These are phyloP conservation scores for Ustilago tritici DNA, from an alignment of 1,284 basidiomycete genomes.

Conservation along the genomic window DNA sequence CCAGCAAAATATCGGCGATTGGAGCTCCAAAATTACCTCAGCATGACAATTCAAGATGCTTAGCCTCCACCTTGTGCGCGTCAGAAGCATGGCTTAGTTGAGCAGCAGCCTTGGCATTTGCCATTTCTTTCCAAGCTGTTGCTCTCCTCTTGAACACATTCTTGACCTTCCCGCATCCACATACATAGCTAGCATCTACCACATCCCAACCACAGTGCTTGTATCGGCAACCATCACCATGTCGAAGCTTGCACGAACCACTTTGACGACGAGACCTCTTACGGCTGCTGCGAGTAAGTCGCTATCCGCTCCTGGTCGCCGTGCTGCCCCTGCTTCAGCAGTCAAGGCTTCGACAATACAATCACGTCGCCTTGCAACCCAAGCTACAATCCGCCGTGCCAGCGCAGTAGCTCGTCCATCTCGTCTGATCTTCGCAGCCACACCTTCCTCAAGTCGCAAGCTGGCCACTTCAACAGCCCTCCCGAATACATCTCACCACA, in stretches of 20 bases:
- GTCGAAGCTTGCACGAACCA: conserved; percentile 28
- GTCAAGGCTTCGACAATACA: not conserved
- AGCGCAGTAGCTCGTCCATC: conserved; percentile 17
- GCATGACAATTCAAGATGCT: conserved; percentile 24
- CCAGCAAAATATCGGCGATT: not conserved
- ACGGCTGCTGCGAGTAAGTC: conserved; percentile 9
- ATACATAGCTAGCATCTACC: not conserved
- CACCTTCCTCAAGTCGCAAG: not conserved
- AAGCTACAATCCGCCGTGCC: too few species aligned
- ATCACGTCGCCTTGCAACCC: not conserved
- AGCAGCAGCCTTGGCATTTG: conserved; percentile 2
- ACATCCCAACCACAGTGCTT: not conserved
- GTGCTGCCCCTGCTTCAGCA: not conserved
- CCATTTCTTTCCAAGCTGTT: conserved; percentile 7
- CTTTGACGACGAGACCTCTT: conserved; percentile 8
- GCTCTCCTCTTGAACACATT: not conserved
- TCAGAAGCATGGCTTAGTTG: conserved; percentile 19
- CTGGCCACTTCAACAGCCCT: conserved; percentile 18
- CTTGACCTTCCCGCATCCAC: not conserved
- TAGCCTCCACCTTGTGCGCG: conserved; percentile 20
- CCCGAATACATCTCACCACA: not conserved
- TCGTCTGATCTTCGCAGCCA: not conserved
- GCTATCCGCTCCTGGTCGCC: conserved; percentile 1
- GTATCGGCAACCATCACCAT: conserved; percentile 3
- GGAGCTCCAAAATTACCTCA: conserved; percentile 4